These are phyloP conservation scores for Botrytis galanthina DNA, from an alignment of 2,329 filamentous ascomycete species.

Conservation along the genomic window DNA sequence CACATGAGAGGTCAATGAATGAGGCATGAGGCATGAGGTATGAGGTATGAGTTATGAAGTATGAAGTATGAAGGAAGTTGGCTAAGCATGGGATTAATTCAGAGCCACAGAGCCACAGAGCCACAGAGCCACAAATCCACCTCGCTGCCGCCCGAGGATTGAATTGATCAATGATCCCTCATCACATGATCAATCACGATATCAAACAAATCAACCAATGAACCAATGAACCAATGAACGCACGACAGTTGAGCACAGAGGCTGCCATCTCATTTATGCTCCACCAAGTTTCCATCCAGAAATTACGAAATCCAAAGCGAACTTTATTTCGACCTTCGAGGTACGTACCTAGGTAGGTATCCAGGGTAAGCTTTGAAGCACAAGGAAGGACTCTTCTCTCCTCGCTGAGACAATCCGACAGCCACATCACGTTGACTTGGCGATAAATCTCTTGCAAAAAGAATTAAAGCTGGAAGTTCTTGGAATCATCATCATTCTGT, in stretches of 20 bases:
- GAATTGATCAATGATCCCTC: not conserved
- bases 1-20: not conserved
- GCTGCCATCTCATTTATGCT: not conserved
- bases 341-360: too few species aligned
- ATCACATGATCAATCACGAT: not conserved
- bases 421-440: not conserved
- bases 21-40: too few species aligned
- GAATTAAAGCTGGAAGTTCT: not conserved
- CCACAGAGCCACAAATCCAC: not conserved
- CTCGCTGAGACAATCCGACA: not conserved
- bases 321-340: not conserved
- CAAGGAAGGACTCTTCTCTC: not conserved
- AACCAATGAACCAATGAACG: not conserved
- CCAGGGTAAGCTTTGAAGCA: too few species aligned
- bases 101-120: not conserved
- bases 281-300: not conserved
- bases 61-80: not conserved
- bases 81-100: not conserved
- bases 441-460: not conserved
- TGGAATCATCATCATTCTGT: not conserved
- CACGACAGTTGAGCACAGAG: not conserved
- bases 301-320: not conserved
- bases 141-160: not conserved
- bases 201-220: not conserved
- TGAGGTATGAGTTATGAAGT: too few species aligned